Base-by-base conservation (phyloP, 2,329 filamentous ascomycete species). In the Cordyceps sp. region DNA sequence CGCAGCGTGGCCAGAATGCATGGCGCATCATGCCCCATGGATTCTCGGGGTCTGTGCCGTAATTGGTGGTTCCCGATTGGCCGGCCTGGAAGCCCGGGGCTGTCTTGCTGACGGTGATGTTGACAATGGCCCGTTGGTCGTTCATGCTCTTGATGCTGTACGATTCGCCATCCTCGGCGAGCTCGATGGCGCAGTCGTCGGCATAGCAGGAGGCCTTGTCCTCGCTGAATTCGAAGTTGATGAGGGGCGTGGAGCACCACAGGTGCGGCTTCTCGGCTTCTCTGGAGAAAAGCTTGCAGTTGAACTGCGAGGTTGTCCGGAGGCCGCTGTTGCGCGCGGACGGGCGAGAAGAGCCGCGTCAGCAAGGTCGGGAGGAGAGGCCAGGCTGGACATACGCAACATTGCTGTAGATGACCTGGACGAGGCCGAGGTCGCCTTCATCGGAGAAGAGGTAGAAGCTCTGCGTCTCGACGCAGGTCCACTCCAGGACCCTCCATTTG, bases 381-480 rank as follows among this genome's bases (percentile, higher is more conserved):
- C 18, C 18, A 20, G 30, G 31, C 10, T 19, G 33, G 31, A 30
- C 78, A 58, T 75, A 94, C 86, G 73, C 79, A 53, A 98, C 81
- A 59, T 93, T 94, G 64, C 82, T 96, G 66, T 96, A 93, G 54
- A 98, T 93, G 58, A 96, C 69, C 66, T 98, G 90, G 37, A 73
- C 73, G 56, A 93, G 71, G 33, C 69, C 82, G 41, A 86, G 56
- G 40, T 77, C 67, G 31, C 90, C 90, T 37, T 64, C 73, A 39
- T 93, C 81, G 34, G 78, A 66, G 57, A 77, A 77, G 48, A 94
- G 60, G 62, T 98, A 98, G 62, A 94, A 98, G 39, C 71, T 85
- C 62, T 94, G 80, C 20, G 84, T 94, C 66, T 98, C 90, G 45
- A 96, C 90, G 48, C 71, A 80, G 40, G 90, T 96, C 47, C 75